A percentile compares a stretch with the other conserved stretches of the same genome.
Conservation (phyloP, 1,284 basidiomycete genomes). For the Cryptococcus sp. region DNA sequence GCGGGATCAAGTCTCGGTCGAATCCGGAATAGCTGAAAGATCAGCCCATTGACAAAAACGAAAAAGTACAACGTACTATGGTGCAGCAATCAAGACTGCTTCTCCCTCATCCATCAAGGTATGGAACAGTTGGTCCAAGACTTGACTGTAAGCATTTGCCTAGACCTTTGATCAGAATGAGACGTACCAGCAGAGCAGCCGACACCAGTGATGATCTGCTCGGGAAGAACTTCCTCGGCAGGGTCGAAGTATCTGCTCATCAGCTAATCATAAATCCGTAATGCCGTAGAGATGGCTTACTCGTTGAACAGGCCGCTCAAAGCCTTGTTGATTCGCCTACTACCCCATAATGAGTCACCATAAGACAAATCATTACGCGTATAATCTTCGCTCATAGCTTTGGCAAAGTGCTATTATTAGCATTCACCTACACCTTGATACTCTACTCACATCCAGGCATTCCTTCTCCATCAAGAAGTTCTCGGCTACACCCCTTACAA, state of each 20-base stretch:
- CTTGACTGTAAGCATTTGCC: constrained; percentile 7
- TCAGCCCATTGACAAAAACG: background rate
- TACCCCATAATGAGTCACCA: constrained; percentile 45
- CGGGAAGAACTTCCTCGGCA: constrained; percentile 28
- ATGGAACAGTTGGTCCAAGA: constrained; percentile 48
- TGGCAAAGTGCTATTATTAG: constrained; percentile 31
- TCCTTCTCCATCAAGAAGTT: constrained; percentile 47
- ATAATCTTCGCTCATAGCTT: constrained; percentile 35
- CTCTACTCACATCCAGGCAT: constrained; percentile 31
- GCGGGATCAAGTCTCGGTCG: constrained; percentile 40
- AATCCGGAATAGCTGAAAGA: constrained; percentile 41
- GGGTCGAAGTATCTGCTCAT: constrained; percentile 29
- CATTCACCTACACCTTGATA: background rate
- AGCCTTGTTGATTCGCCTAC: constrained; percentile 37
- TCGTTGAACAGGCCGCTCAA: constrained; percentile 39
- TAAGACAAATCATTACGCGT: constrained; percentile 35
- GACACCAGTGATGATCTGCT: constrained; percentile 41
- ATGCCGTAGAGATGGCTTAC: constrained; percentile 8
- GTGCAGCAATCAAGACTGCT: constrained; percentile 43
- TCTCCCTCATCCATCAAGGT: constrained; percentile 49
- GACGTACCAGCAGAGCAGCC: constrained; percentile 37
- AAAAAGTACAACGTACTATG: constrained; percentile 32
- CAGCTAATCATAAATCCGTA: background rate
- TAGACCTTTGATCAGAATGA: background rate
- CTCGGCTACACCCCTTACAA: constrained; percentile 47